Percentiles rank a stretch among this genome's conserved stretches.
Evolutionary conservation across 2,329 filamentous ascomycete species (phyloP).

Genomic region (Pseudogymnoascus sp.): DNA sequence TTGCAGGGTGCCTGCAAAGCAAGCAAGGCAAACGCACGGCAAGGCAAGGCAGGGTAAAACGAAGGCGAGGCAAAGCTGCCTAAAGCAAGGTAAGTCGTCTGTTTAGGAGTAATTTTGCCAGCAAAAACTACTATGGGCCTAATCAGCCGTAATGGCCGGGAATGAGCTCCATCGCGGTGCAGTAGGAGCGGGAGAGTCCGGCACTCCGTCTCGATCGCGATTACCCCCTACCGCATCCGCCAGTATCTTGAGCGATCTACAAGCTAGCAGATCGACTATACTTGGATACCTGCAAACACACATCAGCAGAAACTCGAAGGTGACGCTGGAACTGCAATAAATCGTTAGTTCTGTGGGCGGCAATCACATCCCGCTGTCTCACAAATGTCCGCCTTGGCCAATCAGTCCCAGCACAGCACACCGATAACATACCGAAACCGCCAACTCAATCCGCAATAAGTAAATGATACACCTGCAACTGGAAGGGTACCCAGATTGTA

Average conservation of each 20-base stretch:
- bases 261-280: neutral
- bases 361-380: slow-evolving; percentile 1
- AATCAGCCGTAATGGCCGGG: neutral
- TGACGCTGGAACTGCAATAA: neutral
- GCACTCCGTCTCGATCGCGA: neutral
- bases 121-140: neutral
- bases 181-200: neutral
- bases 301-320: neutral
- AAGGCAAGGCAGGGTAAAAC: neutral
- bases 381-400: neutral
- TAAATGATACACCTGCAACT: neutral
- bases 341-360: slow-evolving; percentile 1
- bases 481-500: neutral
- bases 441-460: neutral
- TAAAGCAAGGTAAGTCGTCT: neutral
- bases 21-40: neutral
- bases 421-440: neutral
- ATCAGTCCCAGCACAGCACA: neutral
- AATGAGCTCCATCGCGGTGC: neutral
- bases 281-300: neutral
- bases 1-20: neutral
- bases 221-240: neutral
- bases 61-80: neutral
- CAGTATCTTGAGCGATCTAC: neutral
- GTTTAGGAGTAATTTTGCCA: neutral